A percentile compares a stretch with the other conserved stretches of the same genome.
Conservation (phyloP, 257 asterid species). For the Anisodus tanguticus region DNA sequence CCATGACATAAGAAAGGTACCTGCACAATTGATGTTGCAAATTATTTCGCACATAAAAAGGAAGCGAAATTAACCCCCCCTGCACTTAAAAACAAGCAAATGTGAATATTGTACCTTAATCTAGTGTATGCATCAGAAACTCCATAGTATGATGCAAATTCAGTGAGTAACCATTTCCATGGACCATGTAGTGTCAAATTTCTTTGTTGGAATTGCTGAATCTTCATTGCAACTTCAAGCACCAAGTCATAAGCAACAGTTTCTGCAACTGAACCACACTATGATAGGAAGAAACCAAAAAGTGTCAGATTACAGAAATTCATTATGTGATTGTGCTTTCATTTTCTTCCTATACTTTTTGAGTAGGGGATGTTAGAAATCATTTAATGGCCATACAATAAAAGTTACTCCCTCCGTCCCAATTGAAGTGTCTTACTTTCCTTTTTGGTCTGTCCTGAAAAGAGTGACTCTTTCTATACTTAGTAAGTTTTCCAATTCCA, state of each 20-base stretch:
- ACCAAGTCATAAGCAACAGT: slow-evolving; percentile 63
- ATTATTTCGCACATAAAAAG: background rate
- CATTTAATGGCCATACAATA: slow-evolving; percentile 4
- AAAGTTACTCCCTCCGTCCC: background rate
- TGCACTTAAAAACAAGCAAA: slow-evolving; percentile 21
- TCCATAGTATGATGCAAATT: slow-evolving; percentile 58
- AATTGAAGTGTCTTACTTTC: no score
- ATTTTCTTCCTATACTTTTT: slow-evolving; percentile 11
- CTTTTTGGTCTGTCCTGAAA: no score
- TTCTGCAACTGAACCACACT: slow-evolving; percentile 66
- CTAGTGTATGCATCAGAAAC: slow-evolving; percentile 62
- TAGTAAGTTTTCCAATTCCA: no score
- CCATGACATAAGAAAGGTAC: slow-evolving; percentile 64
- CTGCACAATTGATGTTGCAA: slow-evolving; percentile 38
- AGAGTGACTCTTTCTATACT: no score
- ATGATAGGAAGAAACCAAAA: slow-evolving; percentile 22
- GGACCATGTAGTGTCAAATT: slow-evolving; percentile 53
- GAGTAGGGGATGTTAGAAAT: background rate
- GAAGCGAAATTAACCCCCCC: background rate
- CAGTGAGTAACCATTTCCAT: slow-evolving; percentile 61
- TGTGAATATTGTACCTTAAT: slow-evolving; percentile 42
- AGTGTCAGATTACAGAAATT: slow-evolving; percentile 29
- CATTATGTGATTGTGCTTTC: background rate
- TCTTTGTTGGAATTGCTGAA: slow-evolving; percentile 53
- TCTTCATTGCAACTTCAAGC: slow-evolving; percentile 59